phyloP scores from a whole-genome alignment of 2,329 filamentous ascomycete genomes.

The Sporothrix variecibatus region DNA sequence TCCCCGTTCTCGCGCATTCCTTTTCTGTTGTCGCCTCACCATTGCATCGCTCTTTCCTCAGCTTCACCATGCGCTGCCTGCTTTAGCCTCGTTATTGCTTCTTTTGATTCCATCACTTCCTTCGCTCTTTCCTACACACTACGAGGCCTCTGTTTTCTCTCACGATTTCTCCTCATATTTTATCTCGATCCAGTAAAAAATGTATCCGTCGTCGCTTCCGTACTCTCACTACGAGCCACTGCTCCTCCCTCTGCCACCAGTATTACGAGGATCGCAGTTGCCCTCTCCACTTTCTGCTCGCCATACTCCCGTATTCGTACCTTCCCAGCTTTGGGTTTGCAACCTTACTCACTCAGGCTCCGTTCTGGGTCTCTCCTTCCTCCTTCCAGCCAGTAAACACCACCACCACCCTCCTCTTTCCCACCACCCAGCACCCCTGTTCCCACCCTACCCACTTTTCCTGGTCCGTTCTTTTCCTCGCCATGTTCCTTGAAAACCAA shows the following conservation, averaged over 20 bases:
- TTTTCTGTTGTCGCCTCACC: not conserved
- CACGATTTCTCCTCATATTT: not conserved
- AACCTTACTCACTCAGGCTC: conserved; percentile 5
- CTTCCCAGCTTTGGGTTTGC: not conserved
- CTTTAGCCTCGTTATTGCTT: not conserved
- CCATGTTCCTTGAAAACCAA: conserved; percentile 20
- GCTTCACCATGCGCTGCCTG: not conserved
- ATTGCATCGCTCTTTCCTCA: conserved; percentile 4
- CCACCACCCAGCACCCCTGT: not conserved
- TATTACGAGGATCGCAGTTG: not conserved
- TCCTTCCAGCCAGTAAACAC: not conserved
- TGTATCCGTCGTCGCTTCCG: not conserved
- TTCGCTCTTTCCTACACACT: conserved; percentile 8
- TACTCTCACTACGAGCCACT: not conserved
- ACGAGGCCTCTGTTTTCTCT: not conserved
- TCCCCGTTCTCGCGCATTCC: not conserved
- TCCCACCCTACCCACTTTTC: conserved; percentile 21
- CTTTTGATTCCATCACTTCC: conserved; percentile 7
- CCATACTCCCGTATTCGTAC: conserved; percentile 11
- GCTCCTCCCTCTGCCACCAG: not conserved
- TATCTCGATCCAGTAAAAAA: not conserved
- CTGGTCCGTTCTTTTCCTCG: conserved; percentile 17
- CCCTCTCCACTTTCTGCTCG: not conserved
- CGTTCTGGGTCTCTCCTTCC: not conserved
- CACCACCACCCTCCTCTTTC: not conserved